Base-by-base conservation (phyloP, 176 grass and related monocot genomes). In the Chloris gayana region DNA sequence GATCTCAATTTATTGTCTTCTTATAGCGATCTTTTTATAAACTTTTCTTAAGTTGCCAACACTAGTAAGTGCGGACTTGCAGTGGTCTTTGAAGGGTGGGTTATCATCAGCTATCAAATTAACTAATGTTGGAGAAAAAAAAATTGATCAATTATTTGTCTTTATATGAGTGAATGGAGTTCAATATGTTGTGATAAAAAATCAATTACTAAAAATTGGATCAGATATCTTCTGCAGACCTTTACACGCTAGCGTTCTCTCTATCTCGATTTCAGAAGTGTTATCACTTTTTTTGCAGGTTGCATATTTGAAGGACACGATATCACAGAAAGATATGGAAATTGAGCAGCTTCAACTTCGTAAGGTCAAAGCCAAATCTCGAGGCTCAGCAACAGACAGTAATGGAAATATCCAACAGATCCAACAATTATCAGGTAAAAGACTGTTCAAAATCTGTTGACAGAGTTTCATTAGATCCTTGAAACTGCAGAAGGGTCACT, bases 271-370 rank as follows among this genome's bases (percentile, higher is more conserved):
- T 76, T 84, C 25, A 60, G n/a, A 73, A 65, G 7, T 76, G 12
- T 72, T 32, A 31, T 80, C 17, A 4, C 49, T 60, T 21, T 71
- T 53, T 71, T 51, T 88, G 49, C 83, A 99, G 97, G 97, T 99
- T 80, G 81, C 90, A 75, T 99, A 83, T 84, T 88, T 99, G 64
- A 99, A 95, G 78, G 97, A 93, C 59, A 88, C 89, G 35, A 74
- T 96, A 90, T 70, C 85, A 64, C 92, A 66, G 46, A 99, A 99
- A 80, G 93, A 96, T 82, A 85, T 91, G 65, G 93, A 96, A 86
- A 96, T 99, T 2, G 93, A 93, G 51, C 93, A 91, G 49, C 82
- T 97, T 70, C 94, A 91, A 46, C 78, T 82, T 65, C 21, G 93
- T 29, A 91, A 89, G 72, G 73, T 88, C 32, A 94, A 86, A 82